Base-by-base conservation (phyloP, 169 alveolate species). In the Miamiensis avidus region DNA sequence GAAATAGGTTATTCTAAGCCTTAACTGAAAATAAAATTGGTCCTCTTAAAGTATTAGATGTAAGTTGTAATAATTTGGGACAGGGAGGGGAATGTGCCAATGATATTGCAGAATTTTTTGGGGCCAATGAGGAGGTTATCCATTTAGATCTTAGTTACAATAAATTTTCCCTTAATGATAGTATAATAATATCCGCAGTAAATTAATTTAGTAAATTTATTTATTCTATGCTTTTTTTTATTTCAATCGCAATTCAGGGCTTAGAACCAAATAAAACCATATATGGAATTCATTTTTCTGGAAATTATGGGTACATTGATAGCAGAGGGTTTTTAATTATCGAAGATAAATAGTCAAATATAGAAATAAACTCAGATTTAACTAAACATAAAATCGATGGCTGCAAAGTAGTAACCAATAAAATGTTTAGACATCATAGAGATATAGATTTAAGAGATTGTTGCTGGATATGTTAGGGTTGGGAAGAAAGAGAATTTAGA, bases 391-490 rank as follows among this genome's bases (percentile, higher is more conserved):
- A 82, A 78, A 28, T 31, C 29, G 65, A 64, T 34, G 84, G 84
- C 1, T 33, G 75, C 1, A 79, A 79, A 79, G 25, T 30, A 20
- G 76, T 79, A 4, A 34, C 31, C 11, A 29, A n/a, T 25, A 79
- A 34, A 0, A 73, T n/a, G 26, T 33, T 64, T 64, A 79, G 84
- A 79, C 32, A 65, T 0, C 34, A 34, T 65, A 65, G 84, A 29
- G 84, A 79, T 28, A 79, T 34, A 34, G 76, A 79, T 64, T 65
- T 79, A 25, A 64, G 64, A 65, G 76, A 79, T 64, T 79, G 84
- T 30, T 85, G 89, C 31, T 85, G 89, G 89, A 85, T 85, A 64
- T 85, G 89, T 49, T 74, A 85, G 34, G 89, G 89, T 25, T 85
- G 89, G 89, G n/a, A 85, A 78, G 86, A 85, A 28, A 33, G 65